Evolutionary conservation across 2,329 filamentous ascomycete species (phyloP).

Genomic region (Cercospora nicotianae): DNA sequence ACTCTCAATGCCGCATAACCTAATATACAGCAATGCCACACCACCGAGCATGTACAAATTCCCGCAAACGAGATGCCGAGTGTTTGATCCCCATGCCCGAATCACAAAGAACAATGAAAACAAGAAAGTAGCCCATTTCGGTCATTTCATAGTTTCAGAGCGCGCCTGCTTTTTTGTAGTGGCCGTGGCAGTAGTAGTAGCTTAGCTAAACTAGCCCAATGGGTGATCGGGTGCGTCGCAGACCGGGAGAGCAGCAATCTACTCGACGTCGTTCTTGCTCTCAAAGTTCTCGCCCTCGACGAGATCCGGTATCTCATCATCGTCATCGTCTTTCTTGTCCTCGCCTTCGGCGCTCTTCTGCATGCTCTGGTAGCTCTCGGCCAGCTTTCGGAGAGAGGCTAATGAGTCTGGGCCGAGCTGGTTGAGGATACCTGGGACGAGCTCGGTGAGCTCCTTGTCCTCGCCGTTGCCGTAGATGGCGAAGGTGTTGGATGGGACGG

Average conservation of each 20-base stretch:
- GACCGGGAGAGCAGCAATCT: constrained; percentile 40
- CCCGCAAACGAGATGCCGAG: not conserved
- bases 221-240: not conserved
- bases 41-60: constrained; percentile 23
- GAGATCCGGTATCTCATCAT: constrained; percentile 91
- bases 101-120: not conserved
- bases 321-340: constrained; percentile 68
- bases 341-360: constrained; percentile 87
- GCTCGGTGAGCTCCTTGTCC: constrained; percentile 99
- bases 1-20: constrained; percentile 23
- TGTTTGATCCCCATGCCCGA: not conserved
- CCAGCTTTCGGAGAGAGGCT: constrained; percentile 94
- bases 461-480: constrained; percentile 98
- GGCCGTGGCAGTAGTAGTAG: not conserved
- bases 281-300: constrained; percentile 98
- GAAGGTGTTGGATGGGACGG: constrained; percentile 97
- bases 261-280: constrained; percentile 82
- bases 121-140: not conserved
- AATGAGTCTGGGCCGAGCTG: constrained; percentile 98
- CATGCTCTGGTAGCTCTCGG: constrained; percentile 99
- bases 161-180: constrained; percentile 11
- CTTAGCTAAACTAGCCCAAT: constrained; percentile 1
- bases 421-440: constrained; percentile 98
- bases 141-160: constrained; percentile 3
- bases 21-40: constrained; percentile 26